Percentiles rank a stretch among this genome's conserved stretches.
Conservation (phyloP, 805 yeast species). For the Yamadazyma akitaensis region DNA sequence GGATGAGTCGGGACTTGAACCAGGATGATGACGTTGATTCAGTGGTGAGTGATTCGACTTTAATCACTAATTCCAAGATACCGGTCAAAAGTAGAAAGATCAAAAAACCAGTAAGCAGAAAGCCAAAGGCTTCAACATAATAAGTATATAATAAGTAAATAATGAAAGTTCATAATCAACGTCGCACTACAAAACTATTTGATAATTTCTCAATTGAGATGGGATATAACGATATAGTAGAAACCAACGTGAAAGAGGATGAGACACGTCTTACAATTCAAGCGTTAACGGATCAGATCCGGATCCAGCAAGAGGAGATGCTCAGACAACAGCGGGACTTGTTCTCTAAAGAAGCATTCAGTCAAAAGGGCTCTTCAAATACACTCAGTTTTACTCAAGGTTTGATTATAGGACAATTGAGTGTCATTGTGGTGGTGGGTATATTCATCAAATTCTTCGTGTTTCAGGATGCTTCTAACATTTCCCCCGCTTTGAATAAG, state of each 20-base stretch:
- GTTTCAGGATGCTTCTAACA: slow-evolving; percentile 60
- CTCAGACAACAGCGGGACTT: slow-evolving; percentile 26
- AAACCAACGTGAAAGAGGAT: neutral
- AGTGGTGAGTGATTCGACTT: slow-evolving; percentile 15
- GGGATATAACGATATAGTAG: slow-evolving; percentile 5
- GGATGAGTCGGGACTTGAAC: slow-evolving; percentile 37
- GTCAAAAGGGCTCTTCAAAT: slow-evolving; percentile 4
- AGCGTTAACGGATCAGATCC: slow-evolving; percentile 18
- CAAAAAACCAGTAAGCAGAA: slow-evolving; percentile 16
- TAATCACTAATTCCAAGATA: slow-evolving; percentile 3
- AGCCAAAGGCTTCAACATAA: slow-evolving; percentile 2
- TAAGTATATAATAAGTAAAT: neutral
- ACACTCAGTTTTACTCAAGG: slow-evolving; percentile 78
- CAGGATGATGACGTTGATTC: slow-evolving; percentile 27
- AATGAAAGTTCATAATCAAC: too few relatives aligned
- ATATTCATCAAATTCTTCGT: slow-evolving; percentile 73
- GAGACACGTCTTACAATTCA: neutral
- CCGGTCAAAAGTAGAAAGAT: slow-evolving; percentile 8
- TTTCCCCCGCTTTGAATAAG: slow-evolving; percentile 22
- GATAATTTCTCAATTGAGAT: neutral
- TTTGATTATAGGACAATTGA: slow-evolving; percentile 65
- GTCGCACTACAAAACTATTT: neutral
- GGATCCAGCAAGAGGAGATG: slow-evolving; percentile 28
- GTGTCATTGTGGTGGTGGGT: slow-evolving; percentile 60
- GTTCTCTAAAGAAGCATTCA: slow-evolving; percentile 15